These are phyloP conservation scores for Botryotinia globosa DNA, from an alignment of 2,329 filamentous ascomycete species.

Conservation along the genomic window DNA sequence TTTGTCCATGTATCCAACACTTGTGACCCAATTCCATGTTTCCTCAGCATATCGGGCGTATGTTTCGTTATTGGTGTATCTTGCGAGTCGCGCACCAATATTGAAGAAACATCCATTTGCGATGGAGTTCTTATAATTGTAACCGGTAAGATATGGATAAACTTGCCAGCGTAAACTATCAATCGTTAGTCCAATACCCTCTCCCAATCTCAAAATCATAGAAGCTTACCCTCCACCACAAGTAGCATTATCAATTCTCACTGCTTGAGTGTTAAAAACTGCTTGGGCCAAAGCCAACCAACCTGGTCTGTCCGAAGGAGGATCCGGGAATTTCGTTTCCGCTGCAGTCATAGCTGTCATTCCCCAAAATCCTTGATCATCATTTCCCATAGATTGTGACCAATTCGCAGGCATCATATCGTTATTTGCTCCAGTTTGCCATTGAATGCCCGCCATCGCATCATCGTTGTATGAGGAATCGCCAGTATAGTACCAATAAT, in stretches of 20 bases:
- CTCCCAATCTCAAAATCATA: neutral
- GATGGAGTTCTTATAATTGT: constrained; percentile 64
- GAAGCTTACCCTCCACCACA: constrained; percentile 54
- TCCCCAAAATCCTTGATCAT: constrained; percentile 68
- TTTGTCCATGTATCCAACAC: constrained; percentile 56
- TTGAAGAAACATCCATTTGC: constrained; percentile 69
- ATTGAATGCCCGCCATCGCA: constrained; percentile 53
- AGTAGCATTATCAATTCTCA: constrained; percentile 69
- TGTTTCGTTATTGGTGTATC: constrained; percentile 75
- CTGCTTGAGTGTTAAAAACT: constrained; percentile 74
- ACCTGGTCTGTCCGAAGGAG: constrained; percentile 58
- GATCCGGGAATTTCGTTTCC: constrained; percentile 72
- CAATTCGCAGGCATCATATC: constrained; percentile 57
- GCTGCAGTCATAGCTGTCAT: constrained; percentile 76
- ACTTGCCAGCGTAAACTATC: constrained; percentile 74
- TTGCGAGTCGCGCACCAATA: constrained; percentile 65
- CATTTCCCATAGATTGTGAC: constrained; percentile 40
- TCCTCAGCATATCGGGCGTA: constrained; percentile 74
- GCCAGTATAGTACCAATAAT: constrained; percentile 62
- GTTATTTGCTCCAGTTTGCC: constrained; percentile 54
- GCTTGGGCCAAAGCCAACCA: constrained; percentile 79
- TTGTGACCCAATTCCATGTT: constrained; percentile 63
- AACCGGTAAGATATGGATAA: constrained; percentile 57
- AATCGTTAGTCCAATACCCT: constrained; percentile 19
- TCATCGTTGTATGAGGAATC: constrained; percentile 57